These are phyloP conservation scores for Ustilaginoidea virens DNA, from an alignment of 2,329 filamentous ascomycete species.

Conservation along the genomic window DNA sequence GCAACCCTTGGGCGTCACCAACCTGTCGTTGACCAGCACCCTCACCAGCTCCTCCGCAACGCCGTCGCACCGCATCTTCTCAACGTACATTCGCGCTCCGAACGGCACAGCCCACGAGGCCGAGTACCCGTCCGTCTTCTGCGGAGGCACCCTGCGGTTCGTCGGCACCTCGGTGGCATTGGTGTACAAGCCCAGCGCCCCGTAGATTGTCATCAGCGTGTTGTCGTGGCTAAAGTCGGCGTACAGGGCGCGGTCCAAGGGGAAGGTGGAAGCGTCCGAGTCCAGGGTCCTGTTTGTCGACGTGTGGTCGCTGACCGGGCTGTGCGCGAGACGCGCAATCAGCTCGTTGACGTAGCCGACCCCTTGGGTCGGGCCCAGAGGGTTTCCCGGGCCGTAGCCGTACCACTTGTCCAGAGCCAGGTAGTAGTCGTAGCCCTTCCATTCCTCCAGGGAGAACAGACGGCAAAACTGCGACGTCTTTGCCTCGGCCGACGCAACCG, in stretches of 20 bases:
- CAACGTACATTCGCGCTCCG: constrained; percentile 65
- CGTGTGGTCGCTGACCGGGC: constrained; percentile 56
- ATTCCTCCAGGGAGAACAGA: constrained; percentile 60
- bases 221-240: constrained; percentile 92
- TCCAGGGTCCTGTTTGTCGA: constrained; percentile 68
- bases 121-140: constrained; percentile 50
- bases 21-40: constrained; percentile 70
- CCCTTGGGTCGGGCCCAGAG: constrained; percentile 69
- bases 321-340: constrained; percentile 58
- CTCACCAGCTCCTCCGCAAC: constrained; percentile 54
- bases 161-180: constrained; percentile 38
- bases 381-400: constrained; percentile 60
- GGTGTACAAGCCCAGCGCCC: constrained; percentile 67
- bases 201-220: constrained; percentile 62
- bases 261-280: constrained; percentile 51
- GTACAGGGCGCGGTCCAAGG: constrained; percentile 53
- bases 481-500: constrained; percentile 42
- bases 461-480: constrained; percentile 55
- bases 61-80: constrained; percentile 60
- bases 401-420: constrained; percentile 75
- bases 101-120: constrained; percentile 74
- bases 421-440: constrained; percentile 68
- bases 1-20: constrained; percentile 58
- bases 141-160: constrained; percentile 30
- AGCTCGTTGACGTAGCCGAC: constrained; percentile 83